A percentile compares a stretch with the other conserved stretches of the same genome.
phyloP scores from a whole-genome alignment of 306 rosid genomes.

The Casuarina equisetifolia region DNA sequence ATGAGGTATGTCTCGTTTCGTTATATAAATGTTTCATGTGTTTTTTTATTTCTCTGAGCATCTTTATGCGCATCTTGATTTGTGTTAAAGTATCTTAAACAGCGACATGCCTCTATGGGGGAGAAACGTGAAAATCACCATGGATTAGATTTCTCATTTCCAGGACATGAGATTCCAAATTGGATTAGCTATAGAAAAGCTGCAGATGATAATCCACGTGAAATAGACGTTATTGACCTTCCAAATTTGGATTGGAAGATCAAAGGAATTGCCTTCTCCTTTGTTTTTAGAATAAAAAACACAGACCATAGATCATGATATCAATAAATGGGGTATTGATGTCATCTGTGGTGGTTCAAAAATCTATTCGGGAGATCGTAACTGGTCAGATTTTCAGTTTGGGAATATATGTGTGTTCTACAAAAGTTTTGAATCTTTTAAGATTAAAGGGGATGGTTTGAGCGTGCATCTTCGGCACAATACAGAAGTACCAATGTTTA shows the following conservation, averaged over 20 bases:
- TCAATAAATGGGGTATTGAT: no score
- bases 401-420: not conserved
- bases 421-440: not conserved
- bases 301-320: no score
- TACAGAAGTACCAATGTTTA: no score
- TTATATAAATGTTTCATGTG: no score
- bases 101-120: no score
- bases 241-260: constrained; percentile 2
- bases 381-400: not conserved
- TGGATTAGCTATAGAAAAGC: constrained; percentile 4
- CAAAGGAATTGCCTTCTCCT: not conserved
- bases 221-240: not conserved
- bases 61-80: constrained; percentile 1
- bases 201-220: not conserved
- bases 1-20: not conserved
- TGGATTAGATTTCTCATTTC: not conserved
- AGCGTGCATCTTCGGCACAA: no score
- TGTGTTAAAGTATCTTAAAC: no score
- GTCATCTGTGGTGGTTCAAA: no score
- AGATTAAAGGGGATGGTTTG: no score
- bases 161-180: constrained; percentile 26
- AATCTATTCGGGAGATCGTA: no score
- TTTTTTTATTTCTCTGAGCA: not conserved
- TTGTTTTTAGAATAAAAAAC: not conserved
- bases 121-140: no score